These are phyloP conservation scores for Sphagnum fallax DNA, from an alignment of 228 moss, liverwort and hornwort genomes.

Conservation along the genomic window DNA sequence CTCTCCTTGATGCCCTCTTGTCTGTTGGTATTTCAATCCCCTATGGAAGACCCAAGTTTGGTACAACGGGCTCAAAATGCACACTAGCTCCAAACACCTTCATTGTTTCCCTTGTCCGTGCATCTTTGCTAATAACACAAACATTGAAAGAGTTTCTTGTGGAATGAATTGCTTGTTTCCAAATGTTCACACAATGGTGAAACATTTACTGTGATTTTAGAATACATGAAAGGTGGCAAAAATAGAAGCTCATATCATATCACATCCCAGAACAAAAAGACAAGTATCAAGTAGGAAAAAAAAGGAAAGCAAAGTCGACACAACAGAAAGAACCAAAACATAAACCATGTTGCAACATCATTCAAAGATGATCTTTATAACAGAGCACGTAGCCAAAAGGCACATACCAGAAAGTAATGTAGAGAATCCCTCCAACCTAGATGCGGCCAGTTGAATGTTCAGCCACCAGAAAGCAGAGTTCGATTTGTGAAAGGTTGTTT, in stretches of 20 bases:
- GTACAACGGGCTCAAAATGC: conserved; percentile 32
- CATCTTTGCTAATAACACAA: conserved; percentile 52
- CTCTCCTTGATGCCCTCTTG: conserved; percentile 64
- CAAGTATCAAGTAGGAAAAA: not conserved
- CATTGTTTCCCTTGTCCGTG: conserved; percentile 64
- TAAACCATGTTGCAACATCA: not conserved
- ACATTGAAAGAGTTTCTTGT: not conserved
- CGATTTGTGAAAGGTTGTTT: conserved; percentile 54
- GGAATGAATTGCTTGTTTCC: too few species aligned
- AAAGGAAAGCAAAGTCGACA: not conserved
- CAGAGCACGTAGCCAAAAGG: not conserved
- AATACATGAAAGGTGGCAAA: not conserved
- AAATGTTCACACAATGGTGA: not conserved
- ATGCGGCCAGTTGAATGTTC: conserved; percentile 76
- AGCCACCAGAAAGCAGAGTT: conserved; percentile 75
- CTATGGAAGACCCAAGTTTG: conserved; percentile 41
- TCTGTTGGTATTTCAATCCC: conserved; percentile 43
- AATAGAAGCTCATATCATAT: not conserved
- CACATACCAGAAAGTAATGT: conserved; percentile 76
- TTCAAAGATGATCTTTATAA: too few species aligned
- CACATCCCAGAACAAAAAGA: not conserved
- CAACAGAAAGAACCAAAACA: not conserved
- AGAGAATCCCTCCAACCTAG: conserved; percentile 76
- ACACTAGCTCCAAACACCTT: conserved; percentile 56
- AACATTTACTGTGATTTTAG: not conserved